A percentile compares a stretch with the other conserved stretches of the same genome.
phyloP scores from a whole-genome alignment of 2,329 filamentous ascomycete species.

The Monilinia fructigena region DNA sequence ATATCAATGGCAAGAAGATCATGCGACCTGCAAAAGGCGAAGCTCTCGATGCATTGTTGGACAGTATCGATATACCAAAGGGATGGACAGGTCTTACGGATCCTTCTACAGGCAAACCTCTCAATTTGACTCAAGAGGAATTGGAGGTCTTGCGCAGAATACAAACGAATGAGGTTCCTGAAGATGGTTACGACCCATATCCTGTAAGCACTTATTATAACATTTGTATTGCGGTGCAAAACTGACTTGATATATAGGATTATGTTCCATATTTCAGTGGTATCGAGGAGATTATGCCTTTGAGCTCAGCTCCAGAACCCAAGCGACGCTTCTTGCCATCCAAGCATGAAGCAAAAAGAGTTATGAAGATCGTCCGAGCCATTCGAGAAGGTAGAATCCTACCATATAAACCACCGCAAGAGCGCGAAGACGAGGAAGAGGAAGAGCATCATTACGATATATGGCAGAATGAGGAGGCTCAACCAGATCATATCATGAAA shows the following conservation, averaged over 20 bases:
- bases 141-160: constrained; percentile 84
- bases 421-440: constrained; percentile 69
- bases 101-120: constrained; percentile 86
- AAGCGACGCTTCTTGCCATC: constrained; percentile 95
- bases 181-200: constrained; percentile 90
- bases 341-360: constrained; percentile 91
- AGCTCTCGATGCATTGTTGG: constrained; percentile 86
- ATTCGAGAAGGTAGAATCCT: constrained; percentile 92
- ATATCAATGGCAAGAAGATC: constrained; percentile 98
- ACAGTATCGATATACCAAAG: constrained; percentile 95
- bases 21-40: constrained; percentile 93
- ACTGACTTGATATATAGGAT: constrained; percentile 50
- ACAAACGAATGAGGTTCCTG: constrained; percentile 82
- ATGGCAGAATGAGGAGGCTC: constrained; percentile 87
- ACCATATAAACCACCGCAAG: constrained; percentile 77
- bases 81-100: constrained; percentile 97
- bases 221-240: constrained; percentile 24
- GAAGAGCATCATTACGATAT: constrained; percentile 75
- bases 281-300: constrained; percentile 86
- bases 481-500: constrained; percentile 86
- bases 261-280: constrained; percentile 93
- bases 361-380: constrained; percentile 96
- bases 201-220: constrained; percentile 54
- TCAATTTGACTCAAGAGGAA: constrained; percentile 84
- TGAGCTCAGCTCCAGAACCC: constrained; percentile 91